These are phyloP conservation scores for Penicilliopsis zonata DNA, from an alignment of 495 filamentous ascomycete species.

Conservation along the genomic window DNA sequence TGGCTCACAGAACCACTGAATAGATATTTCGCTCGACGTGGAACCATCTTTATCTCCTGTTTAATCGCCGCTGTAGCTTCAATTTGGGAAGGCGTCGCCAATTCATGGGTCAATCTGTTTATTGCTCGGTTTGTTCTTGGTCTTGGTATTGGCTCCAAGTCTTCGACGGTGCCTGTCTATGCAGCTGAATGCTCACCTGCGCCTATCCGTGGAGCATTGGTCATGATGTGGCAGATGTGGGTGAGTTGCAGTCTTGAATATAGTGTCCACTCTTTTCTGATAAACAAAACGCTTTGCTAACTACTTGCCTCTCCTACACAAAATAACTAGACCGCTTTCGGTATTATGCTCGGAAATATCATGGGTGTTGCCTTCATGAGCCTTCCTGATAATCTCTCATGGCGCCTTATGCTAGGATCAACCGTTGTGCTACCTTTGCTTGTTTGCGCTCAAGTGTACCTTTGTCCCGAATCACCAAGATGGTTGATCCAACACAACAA, in stretches of 20 bases:
- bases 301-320: too few relatives aligned
- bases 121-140: slow-evolving; percentile 47
- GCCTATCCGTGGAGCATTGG: slow-evolving; percentile 44
- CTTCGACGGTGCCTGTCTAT: slow-evolving; percentile 45
- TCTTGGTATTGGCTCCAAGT: slow-evolving; percentile 49
- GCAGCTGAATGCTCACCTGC: slow-evolving; percentile 45
- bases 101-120: slow-evolving; percentile 41
- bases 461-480: slow-evolving; percentile 56
- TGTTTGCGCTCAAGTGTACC: slow-evolving; percentile 41
- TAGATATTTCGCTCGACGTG: slow-evolving; percentile 40
- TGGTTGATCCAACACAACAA: slow-evolving; percentile 49
- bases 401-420: slow-evolving; percentile 38
- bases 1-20: slow-evolving; percentile 47
- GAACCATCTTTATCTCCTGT: slow-evolving; percentile 45
- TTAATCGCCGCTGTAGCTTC: slow-evolving; percentile 35
- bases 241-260: not conserved
- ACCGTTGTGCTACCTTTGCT: slow-evolving; percentile 27
- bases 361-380: slow-evolving; percentile 55
- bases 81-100: slow-evolving; percentile 35
- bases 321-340: slow-evolving; percentile 60
- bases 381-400: slow-evolving; percentile 22
- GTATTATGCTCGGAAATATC: slow-evolving; percentile 68
- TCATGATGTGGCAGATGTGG: slow-evolving; percentile 54
- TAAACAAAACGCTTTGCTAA: too few relatives aligned
- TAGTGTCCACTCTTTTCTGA: too few relatives aligned